phyloP scores from a whole-genome alignment of 495 filamentous ascomycete genomes.

The Xylaria curta region DNA sequence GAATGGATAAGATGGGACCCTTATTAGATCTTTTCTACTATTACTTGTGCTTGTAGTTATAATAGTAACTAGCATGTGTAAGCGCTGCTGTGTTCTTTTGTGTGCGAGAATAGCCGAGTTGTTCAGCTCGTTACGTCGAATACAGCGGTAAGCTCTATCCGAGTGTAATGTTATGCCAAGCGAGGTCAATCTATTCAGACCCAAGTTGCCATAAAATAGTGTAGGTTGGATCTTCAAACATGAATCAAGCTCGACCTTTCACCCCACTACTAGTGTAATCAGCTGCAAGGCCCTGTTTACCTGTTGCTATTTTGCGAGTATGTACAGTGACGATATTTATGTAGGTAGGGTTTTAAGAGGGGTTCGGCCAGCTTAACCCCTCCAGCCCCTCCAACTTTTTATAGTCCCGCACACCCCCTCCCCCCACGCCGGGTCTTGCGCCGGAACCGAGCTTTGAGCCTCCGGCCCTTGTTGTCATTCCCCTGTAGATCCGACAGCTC shows the following conservation, averaged over 20 bases:
- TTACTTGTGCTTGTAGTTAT: neutral
- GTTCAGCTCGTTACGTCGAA: neutral
- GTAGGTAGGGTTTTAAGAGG: slow-evolving; percentile 8
- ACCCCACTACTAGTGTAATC: neutral
- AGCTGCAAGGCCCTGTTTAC: neutral
- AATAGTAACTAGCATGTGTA: neutral
- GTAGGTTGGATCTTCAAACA: neutral
- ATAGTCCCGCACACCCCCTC: neutral
- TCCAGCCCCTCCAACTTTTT: slow-evolving; percentile 1
- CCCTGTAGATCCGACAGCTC: slow-evolving; percentile 10
- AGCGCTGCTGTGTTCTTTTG: neutral
- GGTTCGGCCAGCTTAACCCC: neutral
- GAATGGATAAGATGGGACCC: neutral
- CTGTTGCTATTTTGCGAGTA: neutral
- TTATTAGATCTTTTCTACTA: neutral
- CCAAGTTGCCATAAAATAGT: neutral
- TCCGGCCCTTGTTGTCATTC: slow-evolving; percentile 5
- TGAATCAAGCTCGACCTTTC: neutral
- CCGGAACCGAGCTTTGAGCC: slow-evolving; percentile 8
- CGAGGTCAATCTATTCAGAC: neutral
- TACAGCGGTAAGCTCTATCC: neutral
- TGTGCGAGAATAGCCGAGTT: neutral
- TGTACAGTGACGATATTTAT: slow-evolving; percentile 1
- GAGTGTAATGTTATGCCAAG: neutral
- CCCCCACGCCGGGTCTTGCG: neutral